Evolutionary conservation across 2,329 filamentous ascomycete species (phyloP), one percentile per base, ranked within the genome.

Genomic region (Cladosporium cucumerinum): DNA sequence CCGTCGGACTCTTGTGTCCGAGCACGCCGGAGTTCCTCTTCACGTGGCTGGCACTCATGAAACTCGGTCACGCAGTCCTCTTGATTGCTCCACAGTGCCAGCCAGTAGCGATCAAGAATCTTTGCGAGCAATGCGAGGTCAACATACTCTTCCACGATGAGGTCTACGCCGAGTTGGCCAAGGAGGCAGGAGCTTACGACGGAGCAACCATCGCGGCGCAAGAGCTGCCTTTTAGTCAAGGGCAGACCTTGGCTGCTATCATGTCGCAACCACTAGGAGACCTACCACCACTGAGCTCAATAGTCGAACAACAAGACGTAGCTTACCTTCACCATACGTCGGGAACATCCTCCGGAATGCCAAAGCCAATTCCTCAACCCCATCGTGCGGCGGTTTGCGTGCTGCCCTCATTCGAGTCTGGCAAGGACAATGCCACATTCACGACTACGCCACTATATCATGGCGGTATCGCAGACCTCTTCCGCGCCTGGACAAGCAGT

Each of bases 401-500:
- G 0, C 77, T 88, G 0, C 85, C 86, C 8, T 74, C 74, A 2
- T 80, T 88, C 10, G 67, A 70, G 0, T 68, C 74, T 4, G 72
- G 74, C 0, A 49, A 70, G 0, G 60, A 75, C 3, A 71, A 76
- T 2, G 82, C 85, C 0, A 87, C 85, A 0, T 89, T 89, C 69
- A 87, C 86, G 0, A 88, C 86, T 0, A 89, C 87, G 2, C 87
- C 87, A 0, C 78, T 89, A 0, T 89, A 88, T 67, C 86, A 89
- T 68, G 87, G 87, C 1, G 87, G 87, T 0, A 80, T 88, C 10
- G 85, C 87, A 1, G 87, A 89, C 71, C 80, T 85, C 23, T 83
- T 89, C 54, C 78, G 87, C 58, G 81, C 86, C 0, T 89, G 87
- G 86, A 84, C 85, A 1, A 86, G 84, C 64, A 81, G 80, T 21